Conservation (phyloP, 2,329 filamentous ascomycete genomes). For the Elsinoe australis region DNA sequence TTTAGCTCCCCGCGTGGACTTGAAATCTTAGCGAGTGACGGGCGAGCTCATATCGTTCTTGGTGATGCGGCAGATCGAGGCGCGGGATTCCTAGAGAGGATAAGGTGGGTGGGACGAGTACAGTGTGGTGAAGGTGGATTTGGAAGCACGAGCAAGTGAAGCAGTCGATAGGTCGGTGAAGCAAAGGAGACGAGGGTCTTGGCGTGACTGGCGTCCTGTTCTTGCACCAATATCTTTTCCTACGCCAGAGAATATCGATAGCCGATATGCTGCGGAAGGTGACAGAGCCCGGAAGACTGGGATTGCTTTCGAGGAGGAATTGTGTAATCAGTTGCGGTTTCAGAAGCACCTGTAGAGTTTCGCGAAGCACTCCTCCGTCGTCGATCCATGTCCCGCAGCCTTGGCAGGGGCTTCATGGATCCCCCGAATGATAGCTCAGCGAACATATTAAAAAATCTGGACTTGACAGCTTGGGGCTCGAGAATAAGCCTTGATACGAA, state of each 20-base stretch:
- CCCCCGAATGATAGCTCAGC: background rate
- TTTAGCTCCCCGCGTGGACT: constrained; percentile 3
- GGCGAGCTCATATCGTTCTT: background rate
- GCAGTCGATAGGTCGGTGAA: constrained; percentile 14
- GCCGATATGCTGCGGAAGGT: background rate
- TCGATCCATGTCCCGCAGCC: background rate
- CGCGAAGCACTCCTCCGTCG: background rate
- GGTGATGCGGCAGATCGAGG: background rate
- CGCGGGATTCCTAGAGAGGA: constrained; percentile 1
- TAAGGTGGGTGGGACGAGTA: constrained; percentile 4
- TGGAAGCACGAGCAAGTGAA: background rate
- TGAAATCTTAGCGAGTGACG: background rate
- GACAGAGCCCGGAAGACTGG: background rate
- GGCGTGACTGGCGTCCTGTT: background rate
- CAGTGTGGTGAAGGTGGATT: background rate
- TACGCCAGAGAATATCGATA: background rate
- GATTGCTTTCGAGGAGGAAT: constrained; percentile 9
- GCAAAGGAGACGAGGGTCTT: background rate
- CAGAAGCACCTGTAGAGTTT: background rate
- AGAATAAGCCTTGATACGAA: constrained; percentile 1
- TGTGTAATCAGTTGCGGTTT: constrained; percentile 8
- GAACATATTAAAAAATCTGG: background rate
- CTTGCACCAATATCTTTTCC: background rate
- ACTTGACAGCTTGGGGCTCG: constrained; percentile 1
- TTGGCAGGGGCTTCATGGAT: background rate